Evolutionary conservation across 768 basidiomycete genomes (phyloP).

Genomic region (Pilatotrama ljubarskyi): DNA sequence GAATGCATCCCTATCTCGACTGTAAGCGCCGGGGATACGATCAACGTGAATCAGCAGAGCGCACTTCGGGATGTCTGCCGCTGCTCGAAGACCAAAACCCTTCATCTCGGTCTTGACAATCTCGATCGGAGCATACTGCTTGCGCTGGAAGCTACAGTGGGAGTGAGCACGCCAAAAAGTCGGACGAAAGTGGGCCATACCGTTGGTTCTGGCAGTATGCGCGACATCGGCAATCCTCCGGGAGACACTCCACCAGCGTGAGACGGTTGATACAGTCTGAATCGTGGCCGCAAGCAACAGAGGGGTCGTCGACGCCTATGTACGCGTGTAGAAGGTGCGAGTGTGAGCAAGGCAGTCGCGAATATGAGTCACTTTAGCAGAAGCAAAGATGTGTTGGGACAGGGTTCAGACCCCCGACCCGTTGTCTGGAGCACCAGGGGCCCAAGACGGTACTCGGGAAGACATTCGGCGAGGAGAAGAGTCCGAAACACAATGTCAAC

Average conservation of each 20-base stretch:
- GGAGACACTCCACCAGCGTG: constrained; percentile 95
- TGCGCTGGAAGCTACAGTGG: constrained; percentile 74
- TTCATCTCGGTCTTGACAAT: constrained; percentile 95
- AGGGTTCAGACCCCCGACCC: no score
- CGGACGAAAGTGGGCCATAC: constrained; percentile 43
- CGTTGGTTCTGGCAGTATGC: constrained; percentile 89
- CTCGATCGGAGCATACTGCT: constrained; percentile 81
- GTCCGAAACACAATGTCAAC: no score
- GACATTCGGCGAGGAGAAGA: neutral
- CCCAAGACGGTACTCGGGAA: no score
- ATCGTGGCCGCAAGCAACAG: constrained; percentile 77
- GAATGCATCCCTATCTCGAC: constrained; percentile 68
- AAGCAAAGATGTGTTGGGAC: no score
- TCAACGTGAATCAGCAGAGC: constrained; percentile 28
- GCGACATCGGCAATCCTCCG: constrained; percentile 84
- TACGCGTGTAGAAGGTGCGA: neutral
- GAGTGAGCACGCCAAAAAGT: neutral
- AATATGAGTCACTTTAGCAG: no score
- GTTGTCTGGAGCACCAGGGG: no score
- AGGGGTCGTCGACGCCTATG: constrained; percentile 57
- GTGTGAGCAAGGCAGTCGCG: neutral
- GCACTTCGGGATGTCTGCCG: constrained; percentile 61
- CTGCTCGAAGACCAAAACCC: constrained; percentile 89
- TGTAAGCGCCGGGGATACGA: neutral
- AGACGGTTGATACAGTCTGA: constrained; percentile 97